phyloP scores from a whole-genome alignment of 495 filamentous ascomycete genomes.

The Penicillium odoratum region DNA sequence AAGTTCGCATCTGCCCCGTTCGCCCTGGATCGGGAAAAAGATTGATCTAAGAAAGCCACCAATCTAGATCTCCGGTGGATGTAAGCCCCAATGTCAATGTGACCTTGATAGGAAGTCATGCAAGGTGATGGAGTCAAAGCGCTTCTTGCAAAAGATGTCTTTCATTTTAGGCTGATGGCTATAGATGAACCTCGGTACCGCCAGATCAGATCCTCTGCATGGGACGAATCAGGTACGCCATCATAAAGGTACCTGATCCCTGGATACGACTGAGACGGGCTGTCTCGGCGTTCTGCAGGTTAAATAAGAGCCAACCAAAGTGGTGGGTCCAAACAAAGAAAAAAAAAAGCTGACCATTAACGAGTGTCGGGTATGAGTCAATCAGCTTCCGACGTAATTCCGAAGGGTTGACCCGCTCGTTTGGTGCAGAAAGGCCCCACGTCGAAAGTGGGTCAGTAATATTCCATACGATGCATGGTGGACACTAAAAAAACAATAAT shows the following conservation, averaged over 20 bases:
- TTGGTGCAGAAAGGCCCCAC: constrained; percentile 11
- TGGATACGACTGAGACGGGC: constrained; percentile 2
- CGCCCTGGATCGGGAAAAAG: constrained; percentile 6
- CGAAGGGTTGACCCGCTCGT: constrained; percentile 6
- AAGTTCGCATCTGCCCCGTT: constrained; percentile 3
- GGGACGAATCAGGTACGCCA: constrained; percentile 12
- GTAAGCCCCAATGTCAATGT: constrained; percentile 10
- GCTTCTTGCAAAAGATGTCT: neutral
- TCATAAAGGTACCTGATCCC: constrained; percentile 9
- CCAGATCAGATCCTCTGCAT: neutral
- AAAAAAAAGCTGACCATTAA: constrained; percentile 4
- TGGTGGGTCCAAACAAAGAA: constrained; percentile 1
- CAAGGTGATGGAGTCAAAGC: constrained; percentile 9
- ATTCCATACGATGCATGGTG: constrained; percentile 11
- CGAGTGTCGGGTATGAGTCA: constrained; percentile 18
- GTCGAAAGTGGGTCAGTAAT: constrained; percentile 11
- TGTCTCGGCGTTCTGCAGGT: constrained; percentile 19
- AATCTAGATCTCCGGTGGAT: constrained; percentile 10
- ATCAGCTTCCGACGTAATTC: constrained; percentile 7
- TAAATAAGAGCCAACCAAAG: constrained; percentile 9
- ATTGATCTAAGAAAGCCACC: constrained; percentile 8
- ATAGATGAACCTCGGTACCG: constrained; percentile 14
- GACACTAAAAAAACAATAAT: constrained; percentile 7
- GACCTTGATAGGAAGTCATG: constrained; percentile 3
- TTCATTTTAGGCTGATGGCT: neutral